phyloP scores from a whole-genome alignment of 805 yeast species.

The Candida boidinii region DNA sequence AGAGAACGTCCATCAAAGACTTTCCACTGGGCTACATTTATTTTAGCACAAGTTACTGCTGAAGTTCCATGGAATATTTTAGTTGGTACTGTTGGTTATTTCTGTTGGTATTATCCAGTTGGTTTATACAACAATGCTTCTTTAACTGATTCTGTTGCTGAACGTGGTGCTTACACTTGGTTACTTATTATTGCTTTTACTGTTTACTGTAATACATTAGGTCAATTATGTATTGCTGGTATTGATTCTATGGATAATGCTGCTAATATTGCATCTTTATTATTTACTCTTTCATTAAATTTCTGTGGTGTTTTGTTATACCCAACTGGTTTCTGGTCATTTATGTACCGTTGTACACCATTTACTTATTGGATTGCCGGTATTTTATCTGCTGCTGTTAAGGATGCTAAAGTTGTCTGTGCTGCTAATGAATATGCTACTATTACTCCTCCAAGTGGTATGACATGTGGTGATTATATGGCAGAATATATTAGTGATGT shows the following conservation, averaged over 20 bases:
- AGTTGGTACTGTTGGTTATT: constrained; percentile 54
- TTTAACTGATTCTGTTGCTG: constrained; percentile 33
- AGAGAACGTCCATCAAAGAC: constrained; percentile 70
- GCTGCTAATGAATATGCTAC: constrained; percentile 35
- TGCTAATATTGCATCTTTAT: constrained; percentile 45
- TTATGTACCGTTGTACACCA: constrained; percentile 71
- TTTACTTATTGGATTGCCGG: constrained; percentile 57
- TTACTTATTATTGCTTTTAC: constrained; percentile 34
- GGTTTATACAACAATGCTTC: constrained; percentile 55
- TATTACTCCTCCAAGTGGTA: constrained; percentile 44
- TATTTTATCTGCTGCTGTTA: constrained; percentile 46
- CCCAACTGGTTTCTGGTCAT: constrained; percentile 64
- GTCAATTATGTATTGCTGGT: constrained; percentile 51
- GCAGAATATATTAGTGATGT: constrained; percentile 22
- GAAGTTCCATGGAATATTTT: constrained; percentile 60
- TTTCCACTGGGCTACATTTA: constrained; percentile 56
- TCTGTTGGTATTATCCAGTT: constrained; percentile 67
- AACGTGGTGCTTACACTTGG: constrained; percentile 50
- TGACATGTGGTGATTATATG: constrained; percentile 52
- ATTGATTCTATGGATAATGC: constrained; percentile 51
- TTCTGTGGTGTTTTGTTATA: constrained; percentile 75
- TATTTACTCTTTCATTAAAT: constrained; percentile 54
- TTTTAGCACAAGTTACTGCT: constrained; percentile 51
- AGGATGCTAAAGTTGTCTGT: constrained; percentile 40
- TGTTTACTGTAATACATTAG: constrained; percentile 49